Evolutionary conservation across 2,329 filamentous ascomycete genomes (phyloP).

Genomic region (Fusarium albidum): DNA sequence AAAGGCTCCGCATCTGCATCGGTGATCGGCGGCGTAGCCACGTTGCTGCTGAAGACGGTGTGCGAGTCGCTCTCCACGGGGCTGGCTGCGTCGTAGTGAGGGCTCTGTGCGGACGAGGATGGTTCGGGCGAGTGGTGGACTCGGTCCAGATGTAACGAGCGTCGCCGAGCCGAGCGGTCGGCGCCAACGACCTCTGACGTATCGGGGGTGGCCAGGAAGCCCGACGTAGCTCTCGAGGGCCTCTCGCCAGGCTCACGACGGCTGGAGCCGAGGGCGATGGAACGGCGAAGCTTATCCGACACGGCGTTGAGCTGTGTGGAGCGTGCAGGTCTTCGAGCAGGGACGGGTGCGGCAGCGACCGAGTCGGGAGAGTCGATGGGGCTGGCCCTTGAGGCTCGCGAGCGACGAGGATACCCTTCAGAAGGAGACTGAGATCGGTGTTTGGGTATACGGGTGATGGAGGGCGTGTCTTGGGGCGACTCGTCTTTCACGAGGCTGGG

Average conservation of each 20-base stretch:
- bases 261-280: conserved; percentile 41
- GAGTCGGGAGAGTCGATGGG: conserved; percentile 43
- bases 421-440: conserved; percentile 46
- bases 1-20: conserved; percentile 75
- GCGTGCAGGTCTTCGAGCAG: conserved; percentile 38
- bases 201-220: conserved; percentile 66
- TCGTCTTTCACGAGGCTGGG: conserved; percentile 41
- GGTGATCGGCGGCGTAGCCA: conserved; percentile 78
- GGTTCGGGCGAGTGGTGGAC: conserved; percentile 56
- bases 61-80: conserved; percentile 63
- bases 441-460: conserved; percentile 40
- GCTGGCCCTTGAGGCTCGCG: conserved; percentile 41
- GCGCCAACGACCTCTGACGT: conserved; percentile 54
- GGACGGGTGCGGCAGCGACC: conserved; percentile 28
- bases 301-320: conserved; percentile 42
- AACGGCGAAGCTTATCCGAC: conserved; percentile 48
- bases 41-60: conserved; percentile 68
- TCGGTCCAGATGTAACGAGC: conserved; percentile 52
- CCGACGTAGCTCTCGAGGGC: conserved; percentile 35
- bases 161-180: conserved; percentile 50
- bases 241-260: conserved; percentile 40
- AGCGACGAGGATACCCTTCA: conserved; percentile 43
- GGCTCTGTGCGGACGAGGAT: conserved; percentile 48
- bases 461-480: conserved; percentile 38
- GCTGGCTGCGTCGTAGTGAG: conserved; percentile 57